Percentiles rank a stretch among this genome's conserved stretches.
Evolutionary conservation across 768 basidiomycete species (phyloP).

Genomic region (Agrocybe chaxingu): DNA sequence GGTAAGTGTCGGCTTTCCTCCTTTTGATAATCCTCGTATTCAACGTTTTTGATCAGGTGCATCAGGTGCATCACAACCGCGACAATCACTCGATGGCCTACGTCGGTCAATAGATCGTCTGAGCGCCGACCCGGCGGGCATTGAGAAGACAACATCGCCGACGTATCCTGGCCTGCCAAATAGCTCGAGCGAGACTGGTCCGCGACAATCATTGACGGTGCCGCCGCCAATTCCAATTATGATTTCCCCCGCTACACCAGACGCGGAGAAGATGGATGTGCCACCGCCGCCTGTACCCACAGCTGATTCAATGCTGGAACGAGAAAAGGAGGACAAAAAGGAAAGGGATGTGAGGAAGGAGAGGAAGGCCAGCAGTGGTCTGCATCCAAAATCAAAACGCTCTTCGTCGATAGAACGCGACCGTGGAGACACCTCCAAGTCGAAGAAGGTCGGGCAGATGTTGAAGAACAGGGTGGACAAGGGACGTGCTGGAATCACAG

Average conservation of each 20-base stretch:
- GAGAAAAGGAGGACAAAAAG: slow-evolving; percentile 11
- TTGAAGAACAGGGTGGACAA: slow-evolving; percentile 75
- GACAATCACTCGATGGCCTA: slow-evolving; percentile 10
- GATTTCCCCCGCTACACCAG: slow-evolving; percentile 61
- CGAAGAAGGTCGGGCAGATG: slow-evolving; percentile 74
- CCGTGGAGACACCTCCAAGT: slow-evolving; percentile 46
- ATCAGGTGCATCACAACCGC: slow-evolving; percentile 9
- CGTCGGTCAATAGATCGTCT: slow-evolving; percentile 3
- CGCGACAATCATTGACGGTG: slow-evolving; percentile 9
- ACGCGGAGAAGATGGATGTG: slow-evolving; percentile 9
- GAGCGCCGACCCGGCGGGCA: not conserved
- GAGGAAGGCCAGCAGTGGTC: slow-evolving; percentile 8
- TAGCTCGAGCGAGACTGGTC: slow-evolving; percentile 1
- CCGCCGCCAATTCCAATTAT: slow-evolving; percentile 47
- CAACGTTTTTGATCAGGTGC: not conserved
- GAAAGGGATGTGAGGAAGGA: slow-evolving; percentile 15
- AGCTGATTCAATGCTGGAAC: not conserved
- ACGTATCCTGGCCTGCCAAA: not conserved
- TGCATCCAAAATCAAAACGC: slow-evolving; percentile 27
- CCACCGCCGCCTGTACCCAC: not conserved
- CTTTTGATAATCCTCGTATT: not conserved
- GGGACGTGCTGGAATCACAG: slow-evolving; percentile 67
- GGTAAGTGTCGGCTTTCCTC: not conserved
- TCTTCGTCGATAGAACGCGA: slow-evolving; percentile 37
- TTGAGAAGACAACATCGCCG: not conserved